Base-by-base conservation (phyloP, 805 yeast species). In the Saccharomycopsis fodiens region DNA sequence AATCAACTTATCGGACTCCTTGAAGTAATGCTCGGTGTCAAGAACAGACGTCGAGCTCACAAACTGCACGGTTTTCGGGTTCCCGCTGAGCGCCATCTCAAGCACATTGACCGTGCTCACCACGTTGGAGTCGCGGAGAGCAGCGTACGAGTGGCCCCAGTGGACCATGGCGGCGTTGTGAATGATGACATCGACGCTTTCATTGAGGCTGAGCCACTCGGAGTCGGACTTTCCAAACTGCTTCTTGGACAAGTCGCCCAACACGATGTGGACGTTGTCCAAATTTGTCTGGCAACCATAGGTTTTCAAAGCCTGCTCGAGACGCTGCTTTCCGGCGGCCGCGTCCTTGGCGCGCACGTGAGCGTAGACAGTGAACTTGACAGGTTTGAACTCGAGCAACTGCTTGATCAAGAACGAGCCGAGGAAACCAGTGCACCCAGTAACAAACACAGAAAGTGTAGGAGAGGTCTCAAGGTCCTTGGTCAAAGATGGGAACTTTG, bases 121-220 rank as follows among this genome's bases (percentile, higher is more conserved):
- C 27, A 94, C 98, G 59, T 93, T 93, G 29, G 97, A 93, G 54
- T 86, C 96, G 56, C 97, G 78, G 57, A 93, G 70, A 54, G 85
- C 85, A 40, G 82, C 67, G 65, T 93, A 93, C 22, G 98, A 97
- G 62, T 85, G 93, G 2, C 89, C 96, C 99, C 99, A 93, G 63
- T 93, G 98, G 32, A 93, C 99, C 51, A 89, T 71, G 15, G 99
- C 99, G 69, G 97, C 98, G 56, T 93, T 93, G 64, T 93, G 99
- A 51, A 93, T 76, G 43, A 93, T 79, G 3, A 82, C 81, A 62
- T 94, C 98, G 47, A 91, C 69, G 1, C 68, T 65, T 13, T 74
- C 63, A 7, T 78, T 66, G 48, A 93, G 72, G 5, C 57, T 41
- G 1, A 54, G 37, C 95, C 96, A 93, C 27, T 68, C 66, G 2